phyloP scores from a whole-genome alignment of 306 rosid genomes.

The Aeschynomene evenia region DNA sequence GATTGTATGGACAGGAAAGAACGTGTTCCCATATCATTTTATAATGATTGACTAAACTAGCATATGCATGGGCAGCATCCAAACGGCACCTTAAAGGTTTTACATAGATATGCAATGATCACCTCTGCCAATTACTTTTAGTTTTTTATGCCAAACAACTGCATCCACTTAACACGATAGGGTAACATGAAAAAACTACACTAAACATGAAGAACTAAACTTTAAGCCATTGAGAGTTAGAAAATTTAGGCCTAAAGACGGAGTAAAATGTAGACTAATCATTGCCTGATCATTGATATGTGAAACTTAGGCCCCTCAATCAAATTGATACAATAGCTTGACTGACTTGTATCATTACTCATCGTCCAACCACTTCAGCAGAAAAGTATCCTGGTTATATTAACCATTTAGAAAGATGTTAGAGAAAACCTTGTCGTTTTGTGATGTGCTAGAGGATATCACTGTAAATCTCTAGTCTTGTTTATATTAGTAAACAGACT shows the following conservation, averaged over 20 bases:
- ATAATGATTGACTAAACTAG: conserved; percentile 15
- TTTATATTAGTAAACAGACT: neutral
- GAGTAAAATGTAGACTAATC: neutral
- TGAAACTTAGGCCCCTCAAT: neutral
- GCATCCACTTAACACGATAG: neutral
- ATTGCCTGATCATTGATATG: neutral
- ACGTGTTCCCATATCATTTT: conserved; percentile 2
- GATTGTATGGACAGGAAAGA: conserved; percentile 14
- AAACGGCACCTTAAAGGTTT: neutral
- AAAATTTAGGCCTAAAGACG: neutral
- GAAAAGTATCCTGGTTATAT: too few relatives aligned
- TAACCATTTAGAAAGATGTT: neutral
- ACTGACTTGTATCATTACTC: neutral
- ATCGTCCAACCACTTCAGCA: too few relatives aligned
- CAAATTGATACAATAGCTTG: neutral
- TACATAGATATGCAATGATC: neutral
- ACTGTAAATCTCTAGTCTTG: neutral
- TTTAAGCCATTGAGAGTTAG: neutral
- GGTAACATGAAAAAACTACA: too few relatives aligned
- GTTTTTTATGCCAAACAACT: neutral
- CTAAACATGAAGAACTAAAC: neutral
- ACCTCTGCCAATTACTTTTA: neutral
- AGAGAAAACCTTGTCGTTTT: neutral
- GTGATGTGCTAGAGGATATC: neutral
- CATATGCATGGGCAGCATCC: neutral